Base-by-base conservation (phyloP, 1,284 basidiomycete genomes). In the Erythrobasidium hasegawianum region DNA sequence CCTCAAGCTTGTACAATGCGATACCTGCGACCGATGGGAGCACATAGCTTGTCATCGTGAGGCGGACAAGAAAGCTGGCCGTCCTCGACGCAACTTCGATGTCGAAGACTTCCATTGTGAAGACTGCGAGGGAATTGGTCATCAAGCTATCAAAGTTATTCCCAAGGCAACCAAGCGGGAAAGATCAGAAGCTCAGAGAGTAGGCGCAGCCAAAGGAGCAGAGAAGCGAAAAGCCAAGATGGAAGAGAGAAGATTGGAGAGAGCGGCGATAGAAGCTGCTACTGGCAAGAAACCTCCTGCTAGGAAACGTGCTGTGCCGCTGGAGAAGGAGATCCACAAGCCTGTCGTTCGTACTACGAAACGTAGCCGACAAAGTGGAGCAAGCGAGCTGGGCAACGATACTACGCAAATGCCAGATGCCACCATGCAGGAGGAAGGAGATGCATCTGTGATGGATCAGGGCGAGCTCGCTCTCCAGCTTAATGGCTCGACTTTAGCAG, bases 1-100 rank as follows among this genome's bases (percentile, higher is more conserved):
- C 22, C 78, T 81, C 33, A 84, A 87, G 10, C 83, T 93, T 77
- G 84, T 90, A 75, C 88, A 84, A 50, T 93, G 90, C 74, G 88
- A 87, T 39, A 75, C 78, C 49, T 93, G 90, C 76, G 83, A 81
- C 20, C 86, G 85, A 72, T 93, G 90, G 90, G 71, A 72, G 41
- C 73, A 74, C 38, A 69, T 77, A 52, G 70, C 71, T 14, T 79
- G 78, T 65, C 78, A 77, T 73, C 69, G 74, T 40, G 59, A 68
- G 27, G 71, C 71, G 29, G 77, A 78, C 68, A 69, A 69, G 49
- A 65, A 43, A 5, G 56, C 49, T 24, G 69, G 70, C 13, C 66
- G 58, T 26, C 68, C 69, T 18, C 62, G 68, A n/a, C 64, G 68
- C 41, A 68, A 72, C 26, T 74, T 69, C 56, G 52, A 68, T 8